Evolutionary conservation across 495 filamentous ascomycete species (phyloP), one percentile per base, ranked within the genome.

Genomic region (Aspergillus campestris): DNA sequence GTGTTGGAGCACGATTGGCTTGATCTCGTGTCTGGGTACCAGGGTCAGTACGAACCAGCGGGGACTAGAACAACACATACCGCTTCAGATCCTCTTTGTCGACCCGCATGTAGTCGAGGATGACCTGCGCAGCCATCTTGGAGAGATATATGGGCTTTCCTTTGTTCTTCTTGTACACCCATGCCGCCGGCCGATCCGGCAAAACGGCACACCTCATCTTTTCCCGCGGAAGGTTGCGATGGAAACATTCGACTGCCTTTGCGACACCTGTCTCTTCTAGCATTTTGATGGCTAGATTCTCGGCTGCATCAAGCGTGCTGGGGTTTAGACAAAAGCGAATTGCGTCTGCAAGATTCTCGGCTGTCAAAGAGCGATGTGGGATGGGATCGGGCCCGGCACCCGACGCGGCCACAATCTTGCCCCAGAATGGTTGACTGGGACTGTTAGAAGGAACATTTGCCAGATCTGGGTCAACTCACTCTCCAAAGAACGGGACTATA

Each of bases 381-480:
- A 89, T 77, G 1, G 85, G 80, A 27, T 72, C 62, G 1, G 84
- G 77, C 1, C 87, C 87, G 10, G 85, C 85, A 3, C 77, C 75
- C 2, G 80, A 73, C 14, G 67, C 69, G 0, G 74, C 74, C 3
- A 90, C 72, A 78, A 88, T 88, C 5, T 71, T 61, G 8, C 86
- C 87, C 88, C 88, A 94, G 60, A 92, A 92, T 11, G 79, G 73
- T 62, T 94, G 87, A 54, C 55, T 64, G 14, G 7, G 9, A 29
- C 14, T 12, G 27, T 37, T 33, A 47, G 28, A 14, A 18, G 12
- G 28, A 1, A 31, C 13, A 10, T n/a, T 9, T 7, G 6, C 8
- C 6, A 40, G 30, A 29, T 28, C 6, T n/a, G 28, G 13, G 14
- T 9, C 27, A 15, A 60, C 67, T 45, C 55, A 72, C 69, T 85